Conservation (phyloP, 257 asterid genomes). For the Knoxia roxburghii region DNA sequence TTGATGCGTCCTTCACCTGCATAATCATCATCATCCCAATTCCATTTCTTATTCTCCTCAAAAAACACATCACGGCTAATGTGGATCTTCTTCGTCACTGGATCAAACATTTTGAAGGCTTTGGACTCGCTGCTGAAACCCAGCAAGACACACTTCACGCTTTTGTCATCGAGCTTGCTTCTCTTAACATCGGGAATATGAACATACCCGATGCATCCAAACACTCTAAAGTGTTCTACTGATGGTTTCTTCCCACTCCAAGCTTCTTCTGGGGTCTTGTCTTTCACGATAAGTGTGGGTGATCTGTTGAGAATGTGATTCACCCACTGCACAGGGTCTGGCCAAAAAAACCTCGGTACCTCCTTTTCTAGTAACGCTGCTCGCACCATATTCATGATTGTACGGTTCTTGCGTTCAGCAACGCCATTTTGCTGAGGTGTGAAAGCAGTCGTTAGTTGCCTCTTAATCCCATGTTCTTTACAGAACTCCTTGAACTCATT, state of each 20-base stretch:
- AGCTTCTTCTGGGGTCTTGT: not conserved
- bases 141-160: not conserved
- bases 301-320: not conserved
- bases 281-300: not conserved
- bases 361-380: not conserved
- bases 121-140: conserved; percentile 1
- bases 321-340: conserved; percentile 1
- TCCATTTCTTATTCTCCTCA: not conserved
- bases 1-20: too few species aligned
- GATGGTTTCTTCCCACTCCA: not conserved
- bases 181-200: not conserved
- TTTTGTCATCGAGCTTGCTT: conserved; percentile 7
- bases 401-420: not conserved
- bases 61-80: not conserved
- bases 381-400: conserved; percentile 5
- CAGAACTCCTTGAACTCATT: not conserved
- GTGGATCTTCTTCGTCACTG: not conserved
- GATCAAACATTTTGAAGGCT: not conserved
- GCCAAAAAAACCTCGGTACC: not conserved
- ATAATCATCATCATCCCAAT: not conserved
- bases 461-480: not conserved
- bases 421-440: conserved; percentile 6
- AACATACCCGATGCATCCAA: conserved; percentile 3
- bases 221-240: not conserved
- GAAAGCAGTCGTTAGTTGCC: conserved; percentile 1